These are phyloP conservation scores for Mycena albidolilacea DNA, from an alignment of 768 basidiomycete species.

Conservation along the genomic window DNA sequence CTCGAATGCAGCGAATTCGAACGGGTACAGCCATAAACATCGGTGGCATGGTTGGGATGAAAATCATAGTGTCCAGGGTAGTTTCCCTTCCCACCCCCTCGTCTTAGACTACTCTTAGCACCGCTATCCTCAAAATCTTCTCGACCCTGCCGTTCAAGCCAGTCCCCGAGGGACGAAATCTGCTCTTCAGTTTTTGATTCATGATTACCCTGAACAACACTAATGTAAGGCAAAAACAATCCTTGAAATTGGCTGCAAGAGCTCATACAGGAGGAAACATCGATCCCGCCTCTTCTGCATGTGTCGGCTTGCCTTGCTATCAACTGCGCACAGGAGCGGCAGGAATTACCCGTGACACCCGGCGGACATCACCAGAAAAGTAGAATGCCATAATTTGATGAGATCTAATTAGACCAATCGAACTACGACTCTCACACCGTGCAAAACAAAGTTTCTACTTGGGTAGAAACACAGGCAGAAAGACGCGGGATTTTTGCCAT, in stretches of 20 bases:
- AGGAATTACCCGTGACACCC: too few relatives aligned
- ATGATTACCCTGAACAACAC: not conserved
- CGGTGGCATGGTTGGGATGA: not conserved
- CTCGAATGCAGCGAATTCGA: not conserved
- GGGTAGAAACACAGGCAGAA: too few relatives aligned
- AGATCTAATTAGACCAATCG: too few relatives aligned
- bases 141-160: not conserved
- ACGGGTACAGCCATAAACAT: not conserved
- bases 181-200: constrained; percentile 2
- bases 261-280: not conserved
- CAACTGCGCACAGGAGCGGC: too few relatives aligned
- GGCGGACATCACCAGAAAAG: too few relatives aligned
- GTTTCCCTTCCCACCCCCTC: not conserved
- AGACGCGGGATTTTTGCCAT: too few relatives aligned
- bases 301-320: too few relatives aligned
- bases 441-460: too few relatives aligned
- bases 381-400: too few relatives aligned
- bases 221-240: not conserved
- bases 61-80: not conserved
- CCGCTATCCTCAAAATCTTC: not conserved
- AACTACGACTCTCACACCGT: too few relatives aligned
- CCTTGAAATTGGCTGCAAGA: not conserved
- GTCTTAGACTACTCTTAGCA: not conserved
- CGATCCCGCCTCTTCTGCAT: too few relatives aligned
- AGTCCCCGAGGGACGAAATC: not conserved